These are phyloP conservation scores for Neurospora sp. DNA, from an alignment of 495 filamentous ascomycete genomes.

Conservation along the genomic window DNA sequence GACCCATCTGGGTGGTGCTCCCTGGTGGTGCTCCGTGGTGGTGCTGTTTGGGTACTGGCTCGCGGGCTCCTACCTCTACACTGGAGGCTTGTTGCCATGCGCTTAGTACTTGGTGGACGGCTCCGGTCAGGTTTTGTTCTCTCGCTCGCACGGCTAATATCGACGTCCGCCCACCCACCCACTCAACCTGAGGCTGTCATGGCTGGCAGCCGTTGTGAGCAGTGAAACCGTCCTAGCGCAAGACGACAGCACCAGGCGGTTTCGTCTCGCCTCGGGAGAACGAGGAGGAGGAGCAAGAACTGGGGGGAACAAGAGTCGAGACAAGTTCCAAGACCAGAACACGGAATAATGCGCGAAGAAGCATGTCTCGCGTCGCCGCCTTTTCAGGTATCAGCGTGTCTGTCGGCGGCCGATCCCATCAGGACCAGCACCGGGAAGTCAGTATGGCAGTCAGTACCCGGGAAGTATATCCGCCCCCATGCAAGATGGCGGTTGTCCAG, in stretches of 20 bases:
- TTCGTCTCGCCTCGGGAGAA: background rate
- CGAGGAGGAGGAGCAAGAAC: background rate
- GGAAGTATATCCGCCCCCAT: background rate
- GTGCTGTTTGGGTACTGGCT: background rate
- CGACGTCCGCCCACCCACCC: background rate
- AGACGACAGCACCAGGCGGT: background rate
- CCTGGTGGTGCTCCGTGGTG: background rate
- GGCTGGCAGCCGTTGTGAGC: background rate
- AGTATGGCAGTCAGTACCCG: background rate
- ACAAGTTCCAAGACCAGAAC: background rate
- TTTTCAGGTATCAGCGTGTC: background rate
- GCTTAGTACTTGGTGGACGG: background rate
- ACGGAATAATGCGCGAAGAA: background rate
- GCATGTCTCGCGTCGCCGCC: background rate
- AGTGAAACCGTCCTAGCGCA: background rate
- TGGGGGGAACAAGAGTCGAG: background rate
- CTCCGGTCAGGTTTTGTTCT: background rate
- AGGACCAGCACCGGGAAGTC: background rate
- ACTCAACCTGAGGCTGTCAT: background rate
- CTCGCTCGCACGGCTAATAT: background rate
- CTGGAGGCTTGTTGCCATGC: background rate
- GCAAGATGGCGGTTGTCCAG: background rate
- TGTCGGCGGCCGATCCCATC: background rate
- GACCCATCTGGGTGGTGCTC: background rate
- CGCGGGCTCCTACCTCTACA: background rate